Evolutionary conservation across 768 basidiomycete species (phyloP).

Genomic region (Phaeotremella fagi): DNA sequence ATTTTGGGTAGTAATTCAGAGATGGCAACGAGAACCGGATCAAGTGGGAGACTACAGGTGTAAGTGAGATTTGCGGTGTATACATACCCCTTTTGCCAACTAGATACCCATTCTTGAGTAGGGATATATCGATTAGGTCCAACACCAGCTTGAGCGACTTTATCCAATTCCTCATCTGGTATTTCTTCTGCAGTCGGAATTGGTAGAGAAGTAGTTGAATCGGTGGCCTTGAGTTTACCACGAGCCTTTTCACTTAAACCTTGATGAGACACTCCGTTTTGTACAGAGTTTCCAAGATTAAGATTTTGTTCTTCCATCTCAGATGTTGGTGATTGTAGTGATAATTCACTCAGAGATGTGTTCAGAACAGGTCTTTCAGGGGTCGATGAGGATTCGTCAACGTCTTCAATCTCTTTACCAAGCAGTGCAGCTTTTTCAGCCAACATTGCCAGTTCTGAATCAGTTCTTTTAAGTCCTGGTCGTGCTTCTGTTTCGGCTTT

Average conservation of each 20-base stretch:
- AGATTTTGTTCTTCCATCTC: background rate
- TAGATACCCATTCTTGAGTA: conserved; percentile 94
- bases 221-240: conserved; percentile 78
- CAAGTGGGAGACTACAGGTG: conserved; percentile 68
- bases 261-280: background rate
- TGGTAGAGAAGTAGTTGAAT: conserved; percentile 17
- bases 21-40: conserved; percentile 78
- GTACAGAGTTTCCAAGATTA: too few relatives aligned
- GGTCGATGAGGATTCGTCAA: conserved; percentile 1
- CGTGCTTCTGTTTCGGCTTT: conserved; percentile 5
- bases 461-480: conserved; percentile 23
- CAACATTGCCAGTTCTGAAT: conserved; percentile 38
- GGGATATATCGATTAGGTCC: conserved; percentile 90
- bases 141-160: conserved; percentile 63
- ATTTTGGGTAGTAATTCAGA: conserved; percentile 82
- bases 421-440: conserved; percentile 43
- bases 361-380: background rate
- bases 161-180: conserved; percentile 57
- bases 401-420: conserved; percentile 18
- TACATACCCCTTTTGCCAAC: conserved; percentile 87
- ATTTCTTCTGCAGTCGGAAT: conserved; percentile 50
- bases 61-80: conserved; percentile 7
- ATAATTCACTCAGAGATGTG: background rate
- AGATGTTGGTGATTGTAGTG: conserved; percentile 1
- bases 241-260: conserved; percentile 74